Evolutionary conservation across 352 stramenopile genomes (phyloP).

Genomic region (Thraustotheca clavata): DNA sequence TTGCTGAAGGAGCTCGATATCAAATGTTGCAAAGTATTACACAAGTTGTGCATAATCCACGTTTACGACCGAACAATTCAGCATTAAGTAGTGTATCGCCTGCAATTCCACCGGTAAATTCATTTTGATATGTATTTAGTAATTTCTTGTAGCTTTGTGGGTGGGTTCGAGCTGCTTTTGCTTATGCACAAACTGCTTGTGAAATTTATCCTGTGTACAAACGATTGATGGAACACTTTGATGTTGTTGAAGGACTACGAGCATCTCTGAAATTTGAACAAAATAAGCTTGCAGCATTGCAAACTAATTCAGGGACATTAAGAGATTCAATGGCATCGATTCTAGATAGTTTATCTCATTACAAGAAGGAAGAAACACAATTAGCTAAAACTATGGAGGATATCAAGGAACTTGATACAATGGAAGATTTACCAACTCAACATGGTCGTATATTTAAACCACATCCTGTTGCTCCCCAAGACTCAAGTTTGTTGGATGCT

Average conservation of each 20-base stretch:
- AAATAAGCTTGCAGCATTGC: conserved; percentile 25
- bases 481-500: conserved; percentile 2
- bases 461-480: not conserved
- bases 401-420: conserved; percentile 49
- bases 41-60: conserved; percentile 62
- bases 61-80: conserved; percentile 53
- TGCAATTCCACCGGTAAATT: conserved; percentile 33
- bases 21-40: conserved; percentile 53
- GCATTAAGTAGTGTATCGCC: conserved; percentile 51
- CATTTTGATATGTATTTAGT: not conserved
- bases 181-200: conserved; percentile 52
- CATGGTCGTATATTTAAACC: conserved; percentile 27
- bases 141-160: conserved; percentile 27
- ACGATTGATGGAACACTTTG: conserved; percentile 40
- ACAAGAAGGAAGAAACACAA: conserved; percentile 24
- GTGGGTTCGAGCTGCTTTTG: conserved; percentile 65
- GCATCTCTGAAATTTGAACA: conserved; percentile 22
- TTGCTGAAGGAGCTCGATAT: conserved; percentile 50
- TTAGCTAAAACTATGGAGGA: conserved; percentile 49
- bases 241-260: conserved; percentile 45
- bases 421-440: conserved; percentile 43
- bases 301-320: conserved; percentile 24
- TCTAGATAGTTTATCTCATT: conserved; percentile 19
- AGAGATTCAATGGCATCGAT: not conserved
- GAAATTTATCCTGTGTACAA: conserved; percentile 61